Percentiles rank a stretch among this genome's conserved stretches.
Evolutionary conservation across 148 eudicot species (phyloP).

Genomic region (Fallopia convolvulus): DNA sequence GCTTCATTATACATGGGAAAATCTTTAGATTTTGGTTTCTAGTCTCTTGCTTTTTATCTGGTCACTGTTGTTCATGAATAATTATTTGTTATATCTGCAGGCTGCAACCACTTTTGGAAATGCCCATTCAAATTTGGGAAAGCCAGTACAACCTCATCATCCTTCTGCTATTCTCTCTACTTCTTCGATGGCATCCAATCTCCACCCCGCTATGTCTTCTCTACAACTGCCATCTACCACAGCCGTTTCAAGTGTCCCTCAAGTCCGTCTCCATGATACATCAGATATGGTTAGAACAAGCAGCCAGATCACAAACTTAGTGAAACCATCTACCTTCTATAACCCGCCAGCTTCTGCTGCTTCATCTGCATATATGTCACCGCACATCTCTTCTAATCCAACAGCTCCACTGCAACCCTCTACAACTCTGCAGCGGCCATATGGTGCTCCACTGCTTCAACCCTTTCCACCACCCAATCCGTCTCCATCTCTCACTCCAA

Average conservation of each 20-base stretch:
- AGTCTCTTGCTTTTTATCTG: neutral
- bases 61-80: neutral
- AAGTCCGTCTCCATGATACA: constrained; percentile 26
- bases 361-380: constrained; percentile 26
- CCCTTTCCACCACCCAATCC: constrained; percentile 81
- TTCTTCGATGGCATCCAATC: constrained; percentile 26
- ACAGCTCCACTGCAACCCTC: constrained; percentile 43
- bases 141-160: constrained; percentile 37
- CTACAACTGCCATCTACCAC: constrained; percentile 28
- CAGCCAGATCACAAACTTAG: constrained; percentile 40
- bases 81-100: constrained; percentile 23
- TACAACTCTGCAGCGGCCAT: constrained; percentile 41
- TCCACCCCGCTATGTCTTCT: constrained; percentile 30
- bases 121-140: constrained; percentile 22
- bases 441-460: constrained; percentile 69
- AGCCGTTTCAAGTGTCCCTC: constrained; percentile 29
- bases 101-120: constrained; percentile 49
- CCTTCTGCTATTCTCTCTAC: constrained; percentile 23
- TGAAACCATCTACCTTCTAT: constrained; percentile 60
- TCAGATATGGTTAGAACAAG: constrained; percentile 31
- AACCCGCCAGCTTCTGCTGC: constrained; percentile 47
- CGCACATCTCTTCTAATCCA: constrained; percentile 34
- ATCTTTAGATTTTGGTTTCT: neutral
- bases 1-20: neutral
- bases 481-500: constrained; percentile 58